A percentile compares a stretch with the other conserved stretches of the same genome.
These are phyloP conservation scores for rapeseed (Brassica napus) DNA, from an alignment of 345 rosid species.

Conservation along the genomic window DNA sequence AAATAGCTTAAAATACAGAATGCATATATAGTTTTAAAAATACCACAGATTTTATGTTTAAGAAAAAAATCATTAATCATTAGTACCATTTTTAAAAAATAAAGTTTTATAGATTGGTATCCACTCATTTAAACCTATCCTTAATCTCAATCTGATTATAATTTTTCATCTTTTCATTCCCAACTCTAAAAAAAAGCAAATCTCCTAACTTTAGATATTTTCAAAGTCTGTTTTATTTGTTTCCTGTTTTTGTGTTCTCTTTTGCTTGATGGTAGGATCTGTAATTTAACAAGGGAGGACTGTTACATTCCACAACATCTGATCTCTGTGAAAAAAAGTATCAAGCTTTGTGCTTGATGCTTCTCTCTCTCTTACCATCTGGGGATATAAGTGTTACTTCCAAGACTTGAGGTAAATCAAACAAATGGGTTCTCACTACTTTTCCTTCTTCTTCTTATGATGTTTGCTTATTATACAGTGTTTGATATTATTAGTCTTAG, in stretches of 20 bases:
- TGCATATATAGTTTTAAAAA: neutral
- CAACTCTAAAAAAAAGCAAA: constrained; percentile 28
- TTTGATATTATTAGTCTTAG: constrained; percentile 15
- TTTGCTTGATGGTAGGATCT: constrained; percentile 42
- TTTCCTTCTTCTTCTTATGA: constrained; percentile 3
- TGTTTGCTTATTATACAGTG: constrained; percentile 4
- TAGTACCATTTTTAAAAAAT: neutral
- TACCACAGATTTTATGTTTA: neutral
- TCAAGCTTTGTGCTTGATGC: constrained; percentile 40
- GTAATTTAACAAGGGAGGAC: constrained; percentile 31
- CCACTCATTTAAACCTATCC: constrained; percentile 17
- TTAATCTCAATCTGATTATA: neutral
- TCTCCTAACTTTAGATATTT: constrained; percentile 39
- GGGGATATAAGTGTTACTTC: neutral
- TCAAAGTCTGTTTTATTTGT: constrained; percentile 44
- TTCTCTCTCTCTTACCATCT: neutral
- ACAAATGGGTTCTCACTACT: constrained; percentile 10
- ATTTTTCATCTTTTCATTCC: neutral
- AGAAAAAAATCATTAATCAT: constrained; percentile 2
- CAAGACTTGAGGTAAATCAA: constrained; percentile 26
- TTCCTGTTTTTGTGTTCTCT: constrained; percentile 35
- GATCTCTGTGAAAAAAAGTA: constrained; percentile 20
- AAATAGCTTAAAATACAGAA: neutral
- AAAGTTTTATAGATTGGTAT: constrained; percentile 1
- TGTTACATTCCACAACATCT: constrained; percentile 35